Percentiles rank a stretch among this genome's conserved stretches.
Evolutionary conservation across 2,329 filamentous ascomycete species (phyloP).

Genomic region (Cladosporium cucumerinum): DNA sequence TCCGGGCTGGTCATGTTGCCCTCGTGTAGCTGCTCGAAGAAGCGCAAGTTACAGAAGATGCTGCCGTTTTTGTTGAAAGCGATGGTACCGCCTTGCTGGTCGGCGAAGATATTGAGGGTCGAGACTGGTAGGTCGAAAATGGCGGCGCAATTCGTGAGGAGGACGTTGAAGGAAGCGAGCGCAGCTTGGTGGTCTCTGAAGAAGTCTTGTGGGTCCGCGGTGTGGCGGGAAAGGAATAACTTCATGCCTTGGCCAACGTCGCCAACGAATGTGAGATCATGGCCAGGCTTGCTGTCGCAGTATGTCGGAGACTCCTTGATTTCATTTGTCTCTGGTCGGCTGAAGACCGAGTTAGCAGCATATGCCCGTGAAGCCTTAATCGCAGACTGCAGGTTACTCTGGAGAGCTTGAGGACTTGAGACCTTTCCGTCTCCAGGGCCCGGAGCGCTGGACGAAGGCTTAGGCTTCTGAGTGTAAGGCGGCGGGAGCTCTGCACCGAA

Average conservation of each 20-base stretch:
- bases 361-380: constrained; percentile 75
- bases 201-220: constrained; percentile 52
- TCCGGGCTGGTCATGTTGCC: constrained; percentile 40
- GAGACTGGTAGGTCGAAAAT: constrained; percentile 69
- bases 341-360: constrained; percentile 70
- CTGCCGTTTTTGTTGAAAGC: constrained; percentile 87
- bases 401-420: constrained; percentile 48
- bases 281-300: constrained; percentile 72
- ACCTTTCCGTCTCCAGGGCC: constrained; percentile 25
- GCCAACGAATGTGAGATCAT: constrained; percentile 69
- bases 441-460: constrained; percentile 20
- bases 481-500: constrained; percentile 28
- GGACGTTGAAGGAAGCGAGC: constrained; percentile 65
- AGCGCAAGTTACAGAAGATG: constrained; percentile 90
- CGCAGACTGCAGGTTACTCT: constrained; percentile 72
- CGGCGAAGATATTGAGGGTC: constrained; percentile 83
- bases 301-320: constrained; percentile 79
- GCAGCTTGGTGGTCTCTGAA: constrained; percentile 57
- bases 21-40: constrained; percentile 76
- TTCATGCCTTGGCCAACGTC: constrained; percentile 69
- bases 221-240: constrained; percentile 65
- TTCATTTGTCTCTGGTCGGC: constrained; percentile 64
- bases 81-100: constrained; percentile 74
- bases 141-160: constrained; percentile 66
- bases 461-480: constrained; percentile 32